These are phyloP conservation scores for Solanum bulbocastanum DNA, from an alignment of 257 asterid species.

Conservation along the genomic window DNA sequence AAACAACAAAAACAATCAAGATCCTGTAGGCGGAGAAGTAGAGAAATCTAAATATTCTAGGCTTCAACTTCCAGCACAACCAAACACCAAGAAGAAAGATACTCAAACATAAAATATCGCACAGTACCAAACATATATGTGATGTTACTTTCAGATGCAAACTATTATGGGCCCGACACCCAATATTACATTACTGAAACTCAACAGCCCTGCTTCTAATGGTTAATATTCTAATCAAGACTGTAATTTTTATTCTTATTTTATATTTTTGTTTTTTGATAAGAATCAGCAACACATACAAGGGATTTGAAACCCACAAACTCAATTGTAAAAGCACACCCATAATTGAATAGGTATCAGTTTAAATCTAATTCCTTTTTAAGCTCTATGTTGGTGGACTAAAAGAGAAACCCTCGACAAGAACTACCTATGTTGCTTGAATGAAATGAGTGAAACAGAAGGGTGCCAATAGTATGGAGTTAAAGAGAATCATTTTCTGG, in stretches of 20 bases:
- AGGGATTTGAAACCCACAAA: background rate
- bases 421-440: background rate
- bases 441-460: background rate
- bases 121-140: background rate
- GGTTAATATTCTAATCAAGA: background rate
- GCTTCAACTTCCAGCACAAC: background rate
- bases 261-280: background rate
- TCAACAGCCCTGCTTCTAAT: background rate
- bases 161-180: background rate
- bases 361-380: background rate
- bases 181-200: background rate
- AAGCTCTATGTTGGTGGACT: background rate
- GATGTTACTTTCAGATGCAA: background rate
- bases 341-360: background rate
- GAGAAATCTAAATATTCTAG: background rate
- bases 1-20: background rate
- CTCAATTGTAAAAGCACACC: background rate
- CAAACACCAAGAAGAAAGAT: background rate
- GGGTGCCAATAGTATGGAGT: background rate
- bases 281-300: background rate
- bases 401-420: background rate
- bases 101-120: background rate
- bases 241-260: background rate
- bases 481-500: background rate
- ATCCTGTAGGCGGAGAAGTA: background rate